These are phyloP conservation scores for Syncephalastrum racemosum DNA, from an alignment of 371 early-diverging fungal genomes.

Conservation along the genomic window DNA sequence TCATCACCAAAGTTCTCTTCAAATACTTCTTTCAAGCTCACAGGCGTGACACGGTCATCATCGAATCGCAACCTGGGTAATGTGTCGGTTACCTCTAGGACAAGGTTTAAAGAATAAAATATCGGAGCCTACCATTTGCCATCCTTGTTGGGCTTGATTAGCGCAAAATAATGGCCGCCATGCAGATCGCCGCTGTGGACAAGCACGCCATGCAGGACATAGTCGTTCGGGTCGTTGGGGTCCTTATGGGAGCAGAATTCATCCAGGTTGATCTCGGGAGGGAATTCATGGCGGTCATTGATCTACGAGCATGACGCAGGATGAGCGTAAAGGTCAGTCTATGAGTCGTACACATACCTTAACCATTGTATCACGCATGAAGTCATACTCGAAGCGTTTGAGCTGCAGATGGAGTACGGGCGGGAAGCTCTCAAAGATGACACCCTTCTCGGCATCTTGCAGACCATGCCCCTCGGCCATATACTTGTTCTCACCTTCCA, in stretches of 20 bases:
- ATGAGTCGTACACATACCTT: constrained; percentile 56
- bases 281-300: constrained; percentile 97
- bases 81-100: too few relatives aligned
- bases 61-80: constrained; percentile 84
- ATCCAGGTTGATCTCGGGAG: constrained; percentile 82
- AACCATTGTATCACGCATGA: constrained; percentile 87
- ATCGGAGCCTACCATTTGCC: constrained; percentile 66
- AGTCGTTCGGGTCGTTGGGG: constrained; percentile 62
- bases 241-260: constrained; percentile 71
- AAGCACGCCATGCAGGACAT: constrained; percentile 87
- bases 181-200: constrained; percentile 96
- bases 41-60: constrained; percentile 94
- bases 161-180: constrained; percentile 97
- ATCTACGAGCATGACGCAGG: constrained; percentile 46
- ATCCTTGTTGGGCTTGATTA: constrained; percentile 80
- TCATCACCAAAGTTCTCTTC: constrained; percentile 97
- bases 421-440: constrained; percentile 93
- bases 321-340: neutral
- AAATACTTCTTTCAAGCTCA: constrained; percentile 82
- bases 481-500: constrained; percentile 98
- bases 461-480: constrained; percentile 94
- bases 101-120: neutral
- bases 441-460: constrained; percentile 96
- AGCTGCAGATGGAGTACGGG: constrained; percentile 97
- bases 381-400: constrained; percentile 98